Conservation (phyloP, 352 stramenopile genomes). For the Elongisporangium prolatum region DNA sequence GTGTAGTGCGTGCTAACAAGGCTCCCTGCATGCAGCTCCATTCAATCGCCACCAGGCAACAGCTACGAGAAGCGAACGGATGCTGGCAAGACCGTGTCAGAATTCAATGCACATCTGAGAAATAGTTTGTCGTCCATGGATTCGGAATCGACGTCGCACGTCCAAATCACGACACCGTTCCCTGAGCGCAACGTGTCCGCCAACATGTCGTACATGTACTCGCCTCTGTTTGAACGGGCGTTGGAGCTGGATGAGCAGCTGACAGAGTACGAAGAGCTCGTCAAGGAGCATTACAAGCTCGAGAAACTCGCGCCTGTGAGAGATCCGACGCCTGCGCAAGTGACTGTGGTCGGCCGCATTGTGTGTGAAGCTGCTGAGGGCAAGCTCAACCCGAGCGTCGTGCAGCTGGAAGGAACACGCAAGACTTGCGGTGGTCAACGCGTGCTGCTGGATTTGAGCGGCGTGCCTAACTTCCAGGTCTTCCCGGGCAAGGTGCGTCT, state of each 20-base stretch:
- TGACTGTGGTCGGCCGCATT: conserved; percentile 78
- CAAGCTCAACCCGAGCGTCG: conserved; percentile 78
- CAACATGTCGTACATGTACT: conserved; percentile 82
- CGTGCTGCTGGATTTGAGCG: conserved; percentile 68
- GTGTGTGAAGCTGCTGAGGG: conserved; percentile 80
- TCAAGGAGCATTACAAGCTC: conserved; percentile 58
- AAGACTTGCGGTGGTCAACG: conserved; percentile 80
- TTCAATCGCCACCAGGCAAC: conserved; percentile 66
- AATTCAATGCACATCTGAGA: conserved; percentile 77
- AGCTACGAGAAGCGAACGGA: conserved; percentile 75
- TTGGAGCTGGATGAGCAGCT: conserved; percentile 77
- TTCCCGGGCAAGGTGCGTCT: conserved; percentile 74
- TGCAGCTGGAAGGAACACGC: conserved; percentile 77
- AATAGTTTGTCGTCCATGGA: conserved; percentile 32
- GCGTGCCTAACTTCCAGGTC: conserved; percentile 65
- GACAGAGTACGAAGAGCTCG: conserved; percentile 66
- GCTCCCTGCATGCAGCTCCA: conserved; percentile 19
- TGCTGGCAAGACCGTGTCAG: conserved; percentile 68
- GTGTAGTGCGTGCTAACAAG: background rate
- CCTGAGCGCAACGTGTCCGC: conserved; percentile 54
- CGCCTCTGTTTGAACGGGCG: conserved; percentile 67
- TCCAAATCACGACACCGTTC: conserved; percentile 37
- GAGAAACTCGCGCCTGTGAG: conserved; percentile 62
- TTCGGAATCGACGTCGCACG: background rate
- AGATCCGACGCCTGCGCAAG: conserved; percentile 66